phyloP scores from a whole-genome alignment of 495 filamentous ascomycete species.

The Xylaria intraflava region DNA sequence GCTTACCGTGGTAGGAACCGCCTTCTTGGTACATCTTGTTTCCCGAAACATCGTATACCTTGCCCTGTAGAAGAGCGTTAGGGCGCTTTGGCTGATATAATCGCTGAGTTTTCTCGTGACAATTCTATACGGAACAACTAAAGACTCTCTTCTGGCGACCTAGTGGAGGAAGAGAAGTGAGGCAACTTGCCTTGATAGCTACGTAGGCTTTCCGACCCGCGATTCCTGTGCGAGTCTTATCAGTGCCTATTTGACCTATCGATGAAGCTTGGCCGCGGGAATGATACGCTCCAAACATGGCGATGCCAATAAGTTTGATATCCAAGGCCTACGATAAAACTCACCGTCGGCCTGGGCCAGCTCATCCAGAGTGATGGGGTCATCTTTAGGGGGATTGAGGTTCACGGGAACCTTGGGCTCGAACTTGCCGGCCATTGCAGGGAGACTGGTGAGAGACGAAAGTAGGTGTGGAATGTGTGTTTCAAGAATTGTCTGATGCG shows the following conservation, averaged over 20 bases:
- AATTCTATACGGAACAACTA: not conserved
- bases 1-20: slow-evolving; percentile 76
- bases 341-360: slow-evolving; percentile 78
- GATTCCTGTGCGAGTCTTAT: slow-evolving; percentile 48
- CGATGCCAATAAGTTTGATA: not conserved
- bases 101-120: not conserved
- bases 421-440: slow-evolving; percentile 61
- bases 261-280: not conserved
- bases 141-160: not conserved
- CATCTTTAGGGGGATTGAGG: slow-evolving; percentile 81
- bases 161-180: not conserved
- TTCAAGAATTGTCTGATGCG: too few relatives aligned
- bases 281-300: not conserved
- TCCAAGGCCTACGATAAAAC: slow-evolving; percentile 10
- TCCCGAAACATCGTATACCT: slow-evolving; percentile 85
- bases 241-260: slow-evolving; percentile 3
- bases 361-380: slow-evolving; percentile 68
- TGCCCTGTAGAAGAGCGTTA: slow-evolving; percentile 46
- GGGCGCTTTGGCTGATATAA: slow-evolving; percentile 13
- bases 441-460: not conserved
- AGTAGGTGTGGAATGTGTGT: not conserved
- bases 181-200: slow-evolving; percentile 67
- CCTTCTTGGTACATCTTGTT: slow-evolving; percentile 80
- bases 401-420: slow-evolving; percentile 76
- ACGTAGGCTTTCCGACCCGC: slow-evolving; percentile 71